Evolutionary conservation across 2,329 filamentous ascomycete genomes (phyloP).

Genomic region (Clonostachys chloroleuca): DNA sequence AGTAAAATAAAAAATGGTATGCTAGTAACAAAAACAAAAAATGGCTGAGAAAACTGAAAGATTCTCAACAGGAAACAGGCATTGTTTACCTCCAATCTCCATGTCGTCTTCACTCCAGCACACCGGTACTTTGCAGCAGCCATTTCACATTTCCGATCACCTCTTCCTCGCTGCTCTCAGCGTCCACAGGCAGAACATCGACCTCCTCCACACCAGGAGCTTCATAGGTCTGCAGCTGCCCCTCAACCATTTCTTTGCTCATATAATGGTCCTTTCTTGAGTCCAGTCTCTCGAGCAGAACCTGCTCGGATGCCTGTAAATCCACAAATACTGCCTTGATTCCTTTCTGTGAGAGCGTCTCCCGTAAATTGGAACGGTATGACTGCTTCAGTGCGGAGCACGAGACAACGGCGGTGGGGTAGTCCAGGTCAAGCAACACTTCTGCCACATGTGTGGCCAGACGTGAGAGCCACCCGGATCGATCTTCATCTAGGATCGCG

Average conservation of each 20-base stretch:
- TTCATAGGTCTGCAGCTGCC: slow-evolving; percentile 24
- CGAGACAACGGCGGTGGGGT: slow-evolving; percentile 22
- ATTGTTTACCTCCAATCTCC: too few species aligned
- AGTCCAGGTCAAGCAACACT: slow-evolving; percentile 15
- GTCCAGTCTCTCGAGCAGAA: slow-evolving; percentile 16
- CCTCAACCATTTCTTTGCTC: slow-evolving; percentile 24
- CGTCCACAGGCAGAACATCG: slow-evolving; percentile 25
- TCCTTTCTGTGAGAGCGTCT: slow-evolving; percentile 6
- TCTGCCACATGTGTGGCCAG: slow-evolving; percentile 13
- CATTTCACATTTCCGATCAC: slow-evolving; percentile 11
- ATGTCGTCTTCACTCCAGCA: background rate
- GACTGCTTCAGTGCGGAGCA: slow-evolving; percentile 28
- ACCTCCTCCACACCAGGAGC: slow-evolving; percentile 15
- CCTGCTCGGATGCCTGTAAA: slow-evolving; percentile 21
- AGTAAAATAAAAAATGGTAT: too few species aligned
- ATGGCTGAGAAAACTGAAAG: too few species aligned
- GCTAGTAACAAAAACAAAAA: too few species aligned
- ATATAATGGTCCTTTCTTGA: slow-evolving; percentile 26
- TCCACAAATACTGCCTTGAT: slow-evolving; percentile 24
- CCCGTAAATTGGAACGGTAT: slow-evolving; percentile 24
- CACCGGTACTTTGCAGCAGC: slow-evolving; percentile 1
- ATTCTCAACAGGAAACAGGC: too few species aligned
- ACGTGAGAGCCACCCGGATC: slow-evolving; percentile 19
- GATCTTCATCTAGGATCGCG: slow-evolving; percentile 23
- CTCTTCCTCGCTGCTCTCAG: slow-evolving; percentile 3